Evolutionary conservation across 805 yeast genomes (phyloP), one percentile per base, ranked within the genome.

Genomic region (Blastobotrys americana): DNA sequence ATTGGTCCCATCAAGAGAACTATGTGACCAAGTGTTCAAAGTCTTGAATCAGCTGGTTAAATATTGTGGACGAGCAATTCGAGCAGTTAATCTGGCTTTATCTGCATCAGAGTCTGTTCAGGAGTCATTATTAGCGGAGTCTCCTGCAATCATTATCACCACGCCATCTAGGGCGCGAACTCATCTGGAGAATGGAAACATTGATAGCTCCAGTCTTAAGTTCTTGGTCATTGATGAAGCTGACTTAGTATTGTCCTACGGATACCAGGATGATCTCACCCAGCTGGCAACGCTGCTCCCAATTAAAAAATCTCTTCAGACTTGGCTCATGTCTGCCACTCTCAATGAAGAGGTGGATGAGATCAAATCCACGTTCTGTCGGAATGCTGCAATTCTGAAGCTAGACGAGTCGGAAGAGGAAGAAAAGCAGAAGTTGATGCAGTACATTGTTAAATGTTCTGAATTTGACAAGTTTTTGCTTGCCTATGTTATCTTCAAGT

Each of bases 321-420:
- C 93, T 2, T 93, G 87, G 65, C 69, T 93, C 54, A 93, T 93
- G 97, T 84, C 95, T 65, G 98, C 98, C 2, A 93, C 98, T 3
- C 69, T 93, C 47, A 84, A 80, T 58, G 95, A 86, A 37, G 97
- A 90, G 50, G 77, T 90, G 51, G 78, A 84, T 48, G 77, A 74
- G 38, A 66, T 93, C 55, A 90, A 90, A 64, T 64, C 69, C 41
- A 76, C 76, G 57, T 89, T 84, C 64, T 90, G 97, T 65, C 78
- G 86, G 45, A 64, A 70, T 33, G 94, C 96, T 1, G 96, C 94
- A 1, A 75, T 85, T 19, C 69, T 93, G 52, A 84, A 81, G 57
- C 72, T 90, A 33, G 81, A 83, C 54, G 93, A 85, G 55, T 87
- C 81, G 39, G 76, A 74, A 42, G 73, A 68, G 37, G 49, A 46